Conservation (phyloP, 176 grass and related monocot species). For the Typha latifolia region DNA sequence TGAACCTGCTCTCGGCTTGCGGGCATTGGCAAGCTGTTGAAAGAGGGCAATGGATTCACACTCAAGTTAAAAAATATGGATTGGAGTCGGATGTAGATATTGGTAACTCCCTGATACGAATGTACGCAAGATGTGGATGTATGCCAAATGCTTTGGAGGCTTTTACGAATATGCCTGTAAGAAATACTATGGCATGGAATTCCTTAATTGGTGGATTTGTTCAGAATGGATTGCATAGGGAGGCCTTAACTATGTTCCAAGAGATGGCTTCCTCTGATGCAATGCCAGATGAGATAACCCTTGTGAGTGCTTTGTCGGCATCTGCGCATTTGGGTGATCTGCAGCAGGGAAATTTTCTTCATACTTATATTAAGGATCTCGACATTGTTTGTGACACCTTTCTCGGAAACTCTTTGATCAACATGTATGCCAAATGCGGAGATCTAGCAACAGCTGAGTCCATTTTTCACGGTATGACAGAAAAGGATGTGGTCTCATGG, state of each 20-base stretch:
- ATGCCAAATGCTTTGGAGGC: conserved; percentile 37
- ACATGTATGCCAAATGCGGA: conserved; percentile 85
- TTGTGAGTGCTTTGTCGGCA: conserved; percentile 44
- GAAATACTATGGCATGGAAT: conserved; percentile 66
- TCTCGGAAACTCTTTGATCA: conserved; percentile 62
- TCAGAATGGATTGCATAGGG: conserved; percentile 34
- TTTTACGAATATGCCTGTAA: conserved; percentile 35
- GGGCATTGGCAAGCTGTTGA: conserved; percentile 23
- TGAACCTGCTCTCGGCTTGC: conserved; percentile 57
- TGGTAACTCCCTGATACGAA: conserved; percentile 52
- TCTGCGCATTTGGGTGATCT: conserved; percentile 66
- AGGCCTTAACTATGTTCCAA: conserved; percentile 37
- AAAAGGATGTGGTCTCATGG: conserved; percentile 65
- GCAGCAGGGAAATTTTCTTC: conserved; percentile 36
- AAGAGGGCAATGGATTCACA: conserved; percentile 46
- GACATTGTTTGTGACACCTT: conserved; percentile 32
- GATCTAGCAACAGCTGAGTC: conserved; percentile 43
- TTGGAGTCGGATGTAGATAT: conserved; percentile 42
- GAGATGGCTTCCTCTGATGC: conserved; percentile 34
- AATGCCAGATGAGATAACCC: conserved; percentile 44
- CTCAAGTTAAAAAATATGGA: conserved; percentile 32
- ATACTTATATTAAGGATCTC: conserved; percentile 32
- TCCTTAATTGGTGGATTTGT: conserved; percentile 51
- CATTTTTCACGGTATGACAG: conserved; percentile 40
- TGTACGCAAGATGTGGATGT: conserved; percentile 43